Conservation (phyloP, 768 basidiomycete species). For the Termitomyces sp. region DNA sequence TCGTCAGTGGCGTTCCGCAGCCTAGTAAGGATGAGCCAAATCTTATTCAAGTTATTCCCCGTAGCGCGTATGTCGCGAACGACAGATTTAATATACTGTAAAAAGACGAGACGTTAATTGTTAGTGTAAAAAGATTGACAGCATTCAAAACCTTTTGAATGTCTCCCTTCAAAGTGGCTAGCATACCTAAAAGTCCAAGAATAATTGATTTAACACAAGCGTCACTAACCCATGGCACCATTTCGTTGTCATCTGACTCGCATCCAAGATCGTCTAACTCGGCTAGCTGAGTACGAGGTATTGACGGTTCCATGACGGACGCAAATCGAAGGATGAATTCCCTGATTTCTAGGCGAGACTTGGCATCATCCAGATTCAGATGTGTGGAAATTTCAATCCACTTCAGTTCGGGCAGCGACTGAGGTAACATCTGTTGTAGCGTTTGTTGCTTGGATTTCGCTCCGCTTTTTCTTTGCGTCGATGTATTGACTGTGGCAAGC, state of each 20-base stretch:
- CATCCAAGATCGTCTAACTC: slow-evolving; percentile 57
- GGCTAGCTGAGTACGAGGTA: slow-evolving; percentile 44
- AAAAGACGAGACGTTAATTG: neutral
- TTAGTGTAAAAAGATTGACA: neutral
- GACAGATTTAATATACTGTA: slow-evolving; percentile 36
- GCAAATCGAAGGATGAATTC: slow-evolving; percentile 70
- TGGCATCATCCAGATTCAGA: slow-evolving; percentile 40
- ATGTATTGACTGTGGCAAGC: neutral
- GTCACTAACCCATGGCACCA: slow-evolving; percentile 59
- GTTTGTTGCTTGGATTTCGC: slow-evolving; percentile 18
- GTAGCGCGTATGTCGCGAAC: slow-evolving; percentile 46
- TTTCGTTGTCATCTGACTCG: slow-evolving; percentile 28
- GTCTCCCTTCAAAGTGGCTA: slow-evolving; percentile 37
- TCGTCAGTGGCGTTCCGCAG: slow-evolving; percentile 32
- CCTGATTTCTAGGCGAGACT: slow-evolving; percentile 63
- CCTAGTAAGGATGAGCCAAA: slow-evolving; percentile 51
- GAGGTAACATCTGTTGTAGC: slow-evolving; percentile 24
- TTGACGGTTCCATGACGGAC: slow-evolving; percentile 36
- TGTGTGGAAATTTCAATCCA: slow-evolving; percentile 48
- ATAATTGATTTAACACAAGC: slow-evolving; percentile 57
- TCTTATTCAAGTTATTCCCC: slow-evolving; percentile 53
- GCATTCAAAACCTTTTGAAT: slow-evolving; percentile 26
- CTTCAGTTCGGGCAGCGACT: slow-evolving; percentile 36
- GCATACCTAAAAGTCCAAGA: slow-evolving; percentile 51
- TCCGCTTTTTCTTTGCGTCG: slow-evolving; percentile 1